Base-by-base conservation (phyloP, 2,329 filamentous ascomycete species). In the Periconia sp. region DNA sequence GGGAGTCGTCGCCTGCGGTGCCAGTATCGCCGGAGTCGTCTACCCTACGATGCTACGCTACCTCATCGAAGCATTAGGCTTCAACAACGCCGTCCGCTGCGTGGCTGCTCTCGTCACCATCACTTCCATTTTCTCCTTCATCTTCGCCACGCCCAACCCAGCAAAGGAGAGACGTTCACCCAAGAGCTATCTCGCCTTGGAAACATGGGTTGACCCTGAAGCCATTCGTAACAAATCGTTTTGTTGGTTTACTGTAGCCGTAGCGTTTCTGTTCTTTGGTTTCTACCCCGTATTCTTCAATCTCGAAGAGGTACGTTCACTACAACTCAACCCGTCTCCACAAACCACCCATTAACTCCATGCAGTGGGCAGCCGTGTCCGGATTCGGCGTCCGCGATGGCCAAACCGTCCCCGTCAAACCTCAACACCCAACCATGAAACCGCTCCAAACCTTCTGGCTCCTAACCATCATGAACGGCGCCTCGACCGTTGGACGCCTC, bases 231-330 rank as follows among this genome's bases (percentile, higher is more conserved):
- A 78, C 63, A 66, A 64, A 19, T 64, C 77, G 2, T 81, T 76
- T 58, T 66, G 63, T 50, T 79, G 74, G 70, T 76, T 79, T 55
- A 74, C 73, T 19, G 75, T 73, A 1, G 69, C 73, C 6, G 74
- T 81, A n/a, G 69, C 73, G 1, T 77, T 79, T 56, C 68, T 81
- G 45, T 81, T 81, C 69, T 73, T 81, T 46, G 79, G 79, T 19
- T 81, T 81, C 62, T 81, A 81, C 55, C 75, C 77, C 2, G 67
- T 82, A 18, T 81, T 81, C 68, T 81, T 81, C 71, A 81, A 80
- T 55, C 73, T 82, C 30, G 78, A 81, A 62, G 79, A 81, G 64
- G 74, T 74, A 63, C 55, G 68, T 62, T 46, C 18, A 20, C 13
- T 40, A 35, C 44, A 35, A 14, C n/a, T n/a, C n/a, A n/a, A n/a